Base-by-base conservation (phyloP, 2,329 filamentous ascomycete genomes). In the Tolypocladium amazonense region DNA sequence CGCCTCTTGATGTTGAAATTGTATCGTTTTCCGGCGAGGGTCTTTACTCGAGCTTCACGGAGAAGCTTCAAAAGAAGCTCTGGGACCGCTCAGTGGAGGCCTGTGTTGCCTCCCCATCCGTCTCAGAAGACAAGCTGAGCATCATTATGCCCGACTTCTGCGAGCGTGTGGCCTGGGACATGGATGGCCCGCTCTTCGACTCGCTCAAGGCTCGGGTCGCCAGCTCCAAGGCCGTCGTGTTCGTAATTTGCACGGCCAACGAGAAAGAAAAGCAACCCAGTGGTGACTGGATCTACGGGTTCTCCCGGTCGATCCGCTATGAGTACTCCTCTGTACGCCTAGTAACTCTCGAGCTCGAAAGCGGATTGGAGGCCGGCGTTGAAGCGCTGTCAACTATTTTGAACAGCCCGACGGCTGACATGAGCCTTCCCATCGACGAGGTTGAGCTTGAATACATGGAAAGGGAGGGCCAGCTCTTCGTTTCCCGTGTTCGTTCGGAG, bases 71-170 rank as follows among this genome's bases (percentile, higher is more conserved):
- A 9, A 43, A 43, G 39, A 43, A 43, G 39, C 39, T 43, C 39
- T 43, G 39, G 39, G 39, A 43, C 7, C 39, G 39, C 39, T 43
- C 39, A 43, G 39, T 43, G 39, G 39, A 43, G 20, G 18, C 39
- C 20, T 43, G 39, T 43, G 39, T 43, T 43, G 39, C 39, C 39
- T 43, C 39, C 20, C 39, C 39, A 43, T 43, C 76, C 74, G 73
- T 65, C 53, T 56, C 72, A 4, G 68, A 66, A 4, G 64, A 68
- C 54, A 68, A 70, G n/a, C 62, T 65, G 25, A 64, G 64, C 12
- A 59, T 64, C 18, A 53, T 38, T 43, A 56, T 35, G n/a, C 38
- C 57, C 5, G 59, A 61, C 57, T 63, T 62, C 62, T 50, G 45
- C n/a, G 9, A 58, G 43, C 58, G 39, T 43, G 39, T n/a, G 39